phyloP scores from a whole-genome alignment of 2,329 filamentous ascomycete genomes.

The Thermochaetoides dissita region DNA sequence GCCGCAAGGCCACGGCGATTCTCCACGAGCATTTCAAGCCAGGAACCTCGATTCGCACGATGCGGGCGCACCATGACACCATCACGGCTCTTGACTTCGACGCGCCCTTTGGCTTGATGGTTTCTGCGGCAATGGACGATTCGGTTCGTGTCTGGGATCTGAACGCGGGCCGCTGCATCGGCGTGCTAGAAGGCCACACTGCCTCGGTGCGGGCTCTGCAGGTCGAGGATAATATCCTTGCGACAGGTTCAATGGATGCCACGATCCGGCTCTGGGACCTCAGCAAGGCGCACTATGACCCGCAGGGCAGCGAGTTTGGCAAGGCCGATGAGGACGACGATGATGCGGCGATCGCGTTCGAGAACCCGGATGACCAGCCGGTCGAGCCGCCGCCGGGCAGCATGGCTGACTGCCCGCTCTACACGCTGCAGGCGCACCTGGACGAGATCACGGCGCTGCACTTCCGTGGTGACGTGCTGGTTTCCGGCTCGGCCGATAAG shows the following conservation, averaged over 20 bases:
- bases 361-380: constrained; percentile 52
- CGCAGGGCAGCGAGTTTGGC: constrained; percentile 46
- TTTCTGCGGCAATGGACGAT: constrained; percentile 84
- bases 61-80: constrained; percentile 75
- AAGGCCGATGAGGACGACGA: constrained; percentile 47
- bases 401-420: constrained; percentile 82
- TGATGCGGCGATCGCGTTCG: constrained; percentile 59
- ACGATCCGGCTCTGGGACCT: constrained; percentile 93
- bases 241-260: constrained; percentile 87
- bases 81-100: constrained; percentile 93
- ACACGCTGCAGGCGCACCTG: constrained; percentile 76
- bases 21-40: constrained; percentile 90
- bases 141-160: constrained; percentile 93
- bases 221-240: constrained; percentile 88
- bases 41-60: constrained; percentile 74
- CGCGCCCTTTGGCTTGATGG: constrained; percentile 89
- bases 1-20: constrained; percentile 80
- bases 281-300: constrained; percentile 72
- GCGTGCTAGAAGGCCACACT: constrained; percentile 81
- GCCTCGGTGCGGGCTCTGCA: constrained; percentile 87
- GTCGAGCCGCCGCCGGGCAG: constrained; percentile 62
- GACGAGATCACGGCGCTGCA: constrained; percentile 90
- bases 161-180: constrained; percentile 83
- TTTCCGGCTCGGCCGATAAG: constrained; percentile 94
- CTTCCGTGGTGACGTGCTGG: constrained; percentile 75